A percentile compares a stretch with the other conserved stretches of the same genome.
phyloP scores from a whole-genome alignment of 352 stramenopile genomes.

The Globisporangium cederbergense region DNA sequence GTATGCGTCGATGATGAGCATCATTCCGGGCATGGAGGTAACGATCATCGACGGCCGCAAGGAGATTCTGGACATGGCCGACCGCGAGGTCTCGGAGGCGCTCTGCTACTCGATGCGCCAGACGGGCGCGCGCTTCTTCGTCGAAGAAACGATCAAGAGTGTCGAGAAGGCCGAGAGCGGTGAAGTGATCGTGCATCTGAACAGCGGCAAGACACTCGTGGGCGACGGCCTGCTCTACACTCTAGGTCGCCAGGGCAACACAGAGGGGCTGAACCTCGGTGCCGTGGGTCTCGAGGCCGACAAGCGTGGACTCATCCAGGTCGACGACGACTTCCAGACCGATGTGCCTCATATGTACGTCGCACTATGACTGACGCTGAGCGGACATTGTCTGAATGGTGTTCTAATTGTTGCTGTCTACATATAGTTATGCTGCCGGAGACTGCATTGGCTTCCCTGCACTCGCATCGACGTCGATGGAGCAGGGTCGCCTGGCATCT shows the following conservation, averaged over 20 bases:
- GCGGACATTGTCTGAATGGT: neutral
- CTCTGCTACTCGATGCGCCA: slow-evolving; percentile 88
- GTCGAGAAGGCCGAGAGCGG: slow-evolving; percentile 60
- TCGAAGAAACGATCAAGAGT: slow-evolving; percentile 74
- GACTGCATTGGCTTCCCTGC: slow-evolving; percentile 89
- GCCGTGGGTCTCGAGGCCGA: slow-evolving; percentile 74
- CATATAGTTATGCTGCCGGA: slow-evolving; percentile 77
- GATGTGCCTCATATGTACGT: slow-evolving; percentile 82
- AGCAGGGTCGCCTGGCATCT: slow-evolving; percentile 84
- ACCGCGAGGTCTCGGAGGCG: slow-evolving; percentile 84
- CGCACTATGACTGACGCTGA: neutral
- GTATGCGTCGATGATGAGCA: slow-evolving; percentile 90
- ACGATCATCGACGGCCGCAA: slow-evolving; percentile 87
- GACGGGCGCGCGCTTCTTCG: slow-evolving; percentile 82
- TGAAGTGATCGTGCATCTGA: slow-evolving; percentile 76
- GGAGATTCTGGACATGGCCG: slow-evolving; percentile 87
- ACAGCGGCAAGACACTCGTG: slow-evolving; percentile 84
- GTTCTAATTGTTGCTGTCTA: neutral
- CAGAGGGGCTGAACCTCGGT: slow-evolving; percentile 78
- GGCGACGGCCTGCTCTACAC: slow-evolving; percentile 85
- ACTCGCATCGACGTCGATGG: slow-evolving; percentile 89
- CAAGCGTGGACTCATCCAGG: slow-evolving; percentile 81
- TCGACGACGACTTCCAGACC: slow-evolving; percentile 90
- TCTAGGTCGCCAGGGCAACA: slow-evolving; percentile 84
- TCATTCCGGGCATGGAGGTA: slow-evolving; percentile 86